These are phyloP conservation scores for Xerocomus nothofagi DNA, from an alignment of 1,284 basidiomycete genomes.

Conservation along the genomic window DNA sequence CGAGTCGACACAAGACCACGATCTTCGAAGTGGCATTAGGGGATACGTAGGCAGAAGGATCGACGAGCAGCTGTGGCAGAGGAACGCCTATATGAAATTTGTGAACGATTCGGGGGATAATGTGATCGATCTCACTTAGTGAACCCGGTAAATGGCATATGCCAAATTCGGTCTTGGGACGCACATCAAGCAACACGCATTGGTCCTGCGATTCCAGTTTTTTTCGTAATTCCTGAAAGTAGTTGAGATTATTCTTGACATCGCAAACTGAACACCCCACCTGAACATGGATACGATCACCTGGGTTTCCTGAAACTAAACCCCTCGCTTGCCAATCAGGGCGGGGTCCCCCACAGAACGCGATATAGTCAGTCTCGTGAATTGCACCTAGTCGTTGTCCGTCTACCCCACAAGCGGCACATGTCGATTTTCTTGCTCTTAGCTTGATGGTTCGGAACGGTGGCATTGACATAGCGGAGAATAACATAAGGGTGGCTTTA, in stretches of 20 bases:
- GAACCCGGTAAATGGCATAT: constrained; percentile 83
- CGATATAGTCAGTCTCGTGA: constrained; percentile 66
- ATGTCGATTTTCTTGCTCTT: constrained; percentile 61
- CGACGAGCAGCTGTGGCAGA: constrained; percentile 56
- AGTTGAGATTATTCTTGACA: neutral
- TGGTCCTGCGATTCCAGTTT: constrained; percentile 45
- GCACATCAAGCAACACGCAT: constrained; percentile 76
- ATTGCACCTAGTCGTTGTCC: constrained; percentile 46
- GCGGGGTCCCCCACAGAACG: constrained; percentile 71
- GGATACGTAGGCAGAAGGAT: constrained; percentile 49
- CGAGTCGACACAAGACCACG: constrained; percentile 80
- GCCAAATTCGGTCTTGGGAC: constrained; percentile 79
- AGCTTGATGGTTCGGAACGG: constrained; percentile 85
- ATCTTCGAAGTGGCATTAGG: constrained; percentile 30
- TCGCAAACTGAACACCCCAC: constrained; percentile 33
- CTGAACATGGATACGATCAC: constrained; percentile 50
- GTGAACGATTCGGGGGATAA: neutral
- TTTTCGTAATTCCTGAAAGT: constrained; percentile 20
- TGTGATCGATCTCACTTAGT: constrained; percentile 55
- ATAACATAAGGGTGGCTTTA: constrained; percentile 66
- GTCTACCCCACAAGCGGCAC: constrained; percentile 60
- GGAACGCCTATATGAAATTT: constrained; percentile 58
- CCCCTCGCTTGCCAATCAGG: constrained; percentile 66
- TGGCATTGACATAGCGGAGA: constrained; percentile 66
- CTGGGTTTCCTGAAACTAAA: constrained; percentile 37